Evolutionary conservation across 441 rosid genomes (phyloP).

Genomic region (Macaranga tanarius): DNA sequence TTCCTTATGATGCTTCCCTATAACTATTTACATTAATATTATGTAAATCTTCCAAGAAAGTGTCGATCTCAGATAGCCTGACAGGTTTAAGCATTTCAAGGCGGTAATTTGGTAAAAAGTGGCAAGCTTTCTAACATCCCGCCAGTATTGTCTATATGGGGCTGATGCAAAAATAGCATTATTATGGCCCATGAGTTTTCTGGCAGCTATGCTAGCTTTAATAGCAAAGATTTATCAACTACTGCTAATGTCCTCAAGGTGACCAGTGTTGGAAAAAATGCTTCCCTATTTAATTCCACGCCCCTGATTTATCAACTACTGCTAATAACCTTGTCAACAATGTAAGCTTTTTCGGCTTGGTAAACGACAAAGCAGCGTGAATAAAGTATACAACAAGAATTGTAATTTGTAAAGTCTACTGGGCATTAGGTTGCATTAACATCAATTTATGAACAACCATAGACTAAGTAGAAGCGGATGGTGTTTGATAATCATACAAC

Average conservation of each 20-base stretch:
- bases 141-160: conserved; percentile 65
- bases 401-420: conserved; percentile 68
- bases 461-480: conserved; percentile 58
- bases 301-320: too few species aligned
- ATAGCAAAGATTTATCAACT: conserved; percentile 46
- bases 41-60: conserved; percentile 41
- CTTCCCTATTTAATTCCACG: too few species aligned
- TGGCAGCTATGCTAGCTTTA: conserved; percentile 43
- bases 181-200: conserved; percentile 51
- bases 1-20: conserved; percentile 30
- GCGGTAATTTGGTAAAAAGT: conserved; percentile 50
- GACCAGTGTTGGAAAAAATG: too few species aligned
- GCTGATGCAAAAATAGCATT: conserved; percentile 50
- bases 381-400: conserved; percentile 70
- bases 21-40: neutral
- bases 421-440: conserved; percentile 62
- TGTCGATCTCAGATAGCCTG: conserved; percentile 38
- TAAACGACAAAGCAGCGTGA: conserved; percentile 62
- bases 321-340: conserved; percentile 50
- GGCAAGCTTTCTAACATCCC: conserved; percentile 52
- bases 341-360: conserved; percentile 63
- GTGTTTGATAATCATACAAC: too few species aligned
- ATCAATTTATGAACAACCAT: conserved; percentile 64
- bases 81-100: conserved; percentile 45
- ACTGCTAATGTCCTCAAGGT: too few species aligned